Evolutionary conservation across 192 early-diverging fungal genomes (phyloP).

Genomic region (Linnemannia elongata): DNA sequence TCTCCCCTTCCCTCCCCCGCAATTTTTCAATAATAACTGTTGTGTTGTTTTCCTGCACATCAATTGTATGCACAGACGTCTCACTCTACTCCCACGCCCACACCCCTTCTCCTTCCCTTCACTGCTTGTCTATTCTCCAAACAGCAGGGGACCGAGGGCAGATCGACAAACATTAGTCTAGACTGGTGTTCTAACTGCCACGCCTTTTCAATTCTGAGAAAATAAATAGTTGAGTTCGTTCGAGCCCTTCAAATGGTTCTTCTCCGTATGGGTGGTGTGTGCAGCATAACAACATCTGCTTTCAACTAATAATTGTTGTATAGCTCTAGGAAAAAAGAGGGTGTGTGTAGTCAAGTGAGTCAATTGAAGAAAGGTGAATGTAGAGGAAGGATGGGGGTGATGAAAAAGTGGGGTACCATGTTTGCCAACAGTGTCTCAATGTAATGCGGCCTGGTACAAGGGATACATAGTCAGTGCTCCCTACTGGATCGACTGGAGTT

Average conservation of each 20-base stretch:
- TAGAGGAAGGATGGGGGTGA: background rate
- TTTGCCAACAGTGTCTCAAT: background rate
- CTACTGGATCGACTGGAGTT: background rate
- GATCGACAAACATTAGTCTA: background rate
- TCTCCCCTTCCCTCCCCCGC: background rate
- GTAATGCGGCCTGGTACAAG: background rate
- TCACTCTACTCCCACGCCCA: constrained; percentile 6
- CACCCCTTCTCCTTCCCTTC: no score
- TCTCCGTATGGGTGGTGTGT: no score
- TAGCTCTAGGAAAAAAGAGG: no score
- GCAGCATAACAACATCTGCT: no score
- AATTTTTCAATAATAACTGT: background rate
- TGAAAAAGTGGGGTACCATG: background rate
- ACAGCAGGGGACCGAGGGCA: background rate
- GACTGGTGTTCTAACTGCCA: background rate
- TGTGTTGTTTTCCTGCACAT: background rate
- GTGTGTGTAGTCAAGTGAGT: background rate
- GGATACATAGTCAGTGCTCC: background rate
- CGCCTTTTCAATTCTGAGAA: background rate
- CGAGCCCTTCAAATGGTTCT: background rate
- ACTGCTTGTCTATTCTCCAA: no score
- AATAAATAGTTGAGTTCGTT: background rate
- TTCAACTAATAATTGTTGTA: no score
- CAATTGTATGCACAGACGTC: background rate
- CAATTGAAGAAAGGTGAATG: background rate